Conservation (phyloP, 768 basidiomycete genomes). For the Fistulinella prunicolor region DNA sequence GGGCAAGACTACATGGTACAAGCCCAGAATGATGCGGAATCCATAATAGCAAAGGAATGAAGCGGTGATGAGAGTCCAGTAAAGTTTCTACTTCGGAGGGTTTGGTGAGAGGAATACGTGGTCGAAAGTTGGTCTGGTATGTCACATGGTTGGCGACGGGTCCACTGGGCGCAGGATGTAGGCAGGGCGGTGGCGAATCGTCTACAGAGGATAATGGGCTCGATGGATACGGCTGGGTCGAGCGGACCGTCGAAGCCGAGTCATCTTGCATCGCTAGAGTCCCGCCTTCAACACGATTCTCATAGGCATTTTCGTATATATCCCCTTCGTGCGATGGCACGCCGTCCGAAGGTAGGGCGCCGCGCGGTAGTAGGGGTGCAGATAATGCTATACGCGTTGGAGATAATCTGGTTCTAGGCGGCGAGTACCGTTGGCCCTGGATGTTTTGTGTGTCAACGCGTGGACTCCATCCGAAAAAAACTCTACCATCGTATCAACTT, state of each 20-base stretch:
- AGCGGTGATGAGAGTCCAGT: conserved; percentile 37
- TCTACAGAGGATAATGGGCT: background rate
- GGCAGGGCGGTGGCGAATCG: background rate
- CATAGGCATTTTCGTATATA: background rate
- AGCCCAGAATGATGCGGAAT: conserved; percentile 33
- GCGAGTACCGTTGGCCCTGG: conserved; percentile 1
- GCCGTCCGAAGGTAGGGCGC: background rate
- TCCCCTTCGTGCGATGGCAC: background rate
- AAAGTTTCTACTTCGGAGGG: conserved; percentile 45
- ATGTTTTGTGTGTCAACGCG: conserved; percentile 11
- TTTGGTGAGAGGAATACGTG: conserved; percentile 25
- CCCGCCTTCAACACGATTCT: no score
- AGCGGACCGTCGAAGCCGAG: background rate
- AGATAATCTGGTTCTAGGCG: background rate
- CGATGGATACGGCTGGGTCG: background rate
- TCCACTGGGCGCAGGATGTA: background rate
- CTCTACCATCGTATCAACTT: conserved; percentile 12
- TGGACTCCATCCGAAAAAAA: background rate
- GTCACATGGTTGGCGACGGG: background rate
- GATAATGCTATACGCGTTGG: background rate
- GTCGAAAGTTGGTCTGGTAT: background rate
- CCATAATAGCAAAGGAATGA: conserved; percentile 42
- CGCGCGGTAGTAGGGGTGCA: background rate
- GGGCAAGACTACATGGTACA: conserved; percentile 24
- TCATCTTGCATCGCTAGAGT: no score